Evolutionary conservation across 805 yeast genomes (phyloP).

Genomic region (Ogataea parapolymorpha): DNA sequence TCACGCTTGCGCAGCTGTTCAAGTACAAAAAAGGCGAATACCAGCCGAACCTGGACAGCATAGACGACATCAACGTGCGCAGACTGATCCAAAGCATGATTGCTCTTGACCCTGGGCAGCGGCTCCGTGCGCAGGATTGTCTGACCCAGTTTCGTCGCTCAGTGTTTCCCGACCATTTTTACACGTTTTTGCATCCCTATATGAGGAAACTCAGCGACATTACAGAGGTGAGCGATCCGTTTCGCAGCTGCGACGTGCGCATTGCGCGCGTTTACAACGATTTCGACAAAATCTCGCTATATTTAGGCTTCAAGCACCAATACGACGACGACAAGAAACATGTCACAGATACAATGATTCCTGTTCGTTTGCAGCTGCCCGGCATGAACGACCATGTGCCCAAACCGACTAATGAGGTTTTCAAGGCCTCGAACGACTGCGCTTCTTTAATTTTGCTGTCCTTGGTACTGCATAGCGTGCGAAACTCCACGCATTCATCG

Average conservation of each 20-base stretch:
- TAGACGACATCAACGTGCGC: constrained; percentile 49
- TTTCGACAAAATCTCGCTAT: constrained; percentile 48
- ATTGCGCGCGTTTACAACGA: constrained; percentile 58
- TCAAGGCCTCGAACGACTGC: constrained; percentile 33
- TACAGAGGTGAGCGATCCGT: constrained; percentile 21
- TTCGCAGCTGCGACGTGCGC: constrained; percentile 49
- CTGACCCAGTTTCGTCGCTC: constrained; percentile 46
- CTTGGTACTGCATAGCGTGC: constrained; percentile 54
- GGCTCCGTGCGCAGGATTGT: constrained; percentile 55
- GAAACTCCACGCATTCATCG: constrained; percentile 57
- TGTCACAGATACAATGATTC: constrained; percentile 25
- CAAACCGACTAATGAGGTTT: constrained; percentile 32
- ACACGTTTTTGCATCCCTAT: constrained; percentile 67
- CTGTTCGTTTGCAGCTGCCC: constrained; percentile 46
- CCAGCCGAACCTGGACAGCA: constrained; percentile 56
- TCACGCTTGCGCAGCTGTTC: constrained; percentile 83
- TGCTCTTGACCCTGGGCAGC: constrained; percentile 52
- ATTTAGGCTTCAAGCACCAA: constrained; percentile 35
- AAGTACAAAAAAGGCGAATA: constrained; percentile 71
- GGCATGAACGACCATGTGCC: constrained; percentile 51
- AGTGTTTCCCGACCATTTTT: constrained; percentile 67
- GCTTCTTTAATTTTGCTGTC: constrained; percentile 58
- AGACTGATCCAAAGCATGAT: constrained; percentile 64
- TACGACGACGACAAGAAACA: constrained; percentile 13
- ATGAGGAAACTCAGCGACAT: constrained; percentile 35